Conservation (phyloP, 2,329 filamentous ascomycete genomes). For the Ophiostoma populinum region DNA sequence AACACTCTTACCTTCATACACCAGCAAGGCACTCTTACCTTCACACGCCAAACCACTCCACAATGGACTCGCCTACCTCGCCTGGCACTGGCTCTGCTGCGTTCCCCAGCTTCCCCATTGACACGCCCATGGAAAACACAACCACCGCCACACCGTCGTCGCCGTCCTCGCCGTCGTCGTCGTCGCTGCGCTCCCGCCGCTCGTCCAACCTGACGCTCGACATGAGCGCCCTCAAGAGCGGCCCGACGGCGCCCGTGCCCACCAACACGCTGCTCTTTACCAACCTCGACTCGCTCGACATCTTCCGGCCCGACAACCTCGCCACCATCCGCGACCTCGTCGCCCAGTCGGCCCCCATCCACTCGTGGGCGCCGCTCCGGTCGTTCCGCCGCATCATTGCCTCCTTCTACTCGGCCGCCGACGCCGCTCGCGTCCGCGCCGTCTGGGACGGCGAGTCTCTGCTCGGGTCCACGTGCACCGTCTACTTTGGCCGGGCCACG, state of each 20-base stretch:
- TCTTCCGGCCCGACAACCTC: slow-evolving; percentile 60
- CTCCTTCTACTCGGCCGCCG: slow-evolving; percentile 54
- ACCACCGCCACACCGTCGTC: neutral
- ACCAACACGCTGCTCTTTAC: slow-evolving; percentile 77
- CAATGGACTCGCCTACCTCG: neutral
- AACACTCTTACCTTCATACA: too few relatives aligned
- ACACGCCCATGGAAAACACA: too few relatives aligned
- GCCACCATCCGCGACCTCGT: slow-evolving; percentile 58
- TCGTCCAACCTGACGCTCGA: slow-evolving; percentile 48
- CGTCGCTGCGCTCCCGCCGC: slow-evolving; percentile 16
- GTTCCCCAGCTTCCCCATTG: neutral
- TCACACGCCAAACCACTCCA: too few relatives aligned
- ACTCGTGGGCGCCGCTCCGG: slow-evolving; percentile 65
- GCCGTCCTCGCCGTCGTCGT: slow-evolving; percentile 16
- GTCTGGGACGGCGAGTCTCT: slow-evolving; percentile 59
- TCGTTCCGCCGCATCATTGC: slow-evolving; percentile 69
- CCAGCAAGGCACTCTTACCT: too few relatives aligned
- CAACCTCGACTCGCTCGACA: slow-evolving; percentile 54
- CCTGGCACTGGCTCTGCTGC: neutral
- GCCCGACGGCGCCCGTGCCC: slow-evolving; percentile 40
- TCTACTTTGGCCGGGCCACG: slow-evolving; percentile 52
- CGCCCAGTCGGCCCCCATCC: slow-evolving; percentile 49
- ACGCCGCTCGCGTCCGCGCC: slow-evolving; percentile 53
- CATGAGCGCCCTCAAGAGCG: slow-evolving; percentile 35
- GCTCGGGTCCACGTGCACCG: slow-evolving; percentile 49